Conservation (phyloP, 1,139 yeast genomes). For the Torulaspora globosa region DNA sequence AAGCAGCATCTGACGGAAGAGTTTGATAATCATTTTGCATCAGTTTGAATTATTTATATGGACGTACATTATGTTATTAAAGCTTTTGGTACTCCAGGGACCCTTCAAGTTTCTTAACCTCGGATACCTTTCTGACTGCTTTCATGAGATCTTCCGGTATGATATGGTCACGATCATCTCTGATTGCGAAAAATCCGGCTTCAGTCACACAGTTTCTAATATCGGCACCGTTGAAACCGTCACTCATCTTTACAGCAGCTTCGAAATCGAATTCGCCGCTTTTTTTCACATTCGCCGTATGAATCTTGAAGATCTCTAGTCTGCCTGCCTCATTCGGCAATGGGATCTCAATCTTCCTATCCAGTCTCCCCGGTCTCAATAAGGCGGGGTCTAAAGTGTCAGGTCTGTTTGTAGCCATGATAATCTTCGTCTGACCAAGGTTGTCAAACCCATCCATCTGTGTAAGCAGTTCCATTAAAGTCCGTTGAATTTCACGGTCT, state of each 20-base stretch:
- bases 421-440: constrained; percentile 93
- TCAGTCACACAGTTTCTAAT: constrained; percentile 97
- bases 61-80: constrained; percentile 34
- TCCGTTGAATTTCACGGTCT: constrained; percentile 98
- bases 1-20: constrained; percentile 50
- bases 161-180: constrained; percentile 95
- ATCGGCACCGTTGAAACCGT: constrained; percentile 99
- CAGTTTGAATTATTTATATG: constrained; percentile 9
- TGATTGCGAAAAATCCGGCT: constrained; percentile 96
- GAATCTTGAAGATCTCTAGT: constrained; percentile 90
- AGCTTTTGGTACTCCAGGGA: constrained; percentile 89
- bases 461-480: constrained; percentile 93
- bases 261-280: constrained; percentile 97
- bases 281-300: constrained; percentile 78
- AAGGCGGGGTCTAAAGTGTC: constrained; percentile 99
- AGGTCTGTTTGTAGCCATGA: constrained; percentile 99
- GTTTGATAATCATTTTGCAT: constrained; percentile 33
- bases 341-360: constrained; percentile 93
- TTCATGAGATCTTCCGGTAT: constrained; percentile 92
- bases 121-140: constrained; percentile 97
- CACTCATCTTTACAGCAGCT: constrained; percentile 96
- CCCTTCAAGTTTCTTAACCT: constrained; percentile 95
- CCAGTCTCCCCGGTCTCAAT: constrained; percentile 96
- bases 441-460: constrained; percentile 99
- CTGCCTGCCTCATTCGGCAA: constrained; percentile 97